Base-by-base conservation (phyloP, 495 filamentous ascomycete species). In the Tuber umbilicatum region DNA sequence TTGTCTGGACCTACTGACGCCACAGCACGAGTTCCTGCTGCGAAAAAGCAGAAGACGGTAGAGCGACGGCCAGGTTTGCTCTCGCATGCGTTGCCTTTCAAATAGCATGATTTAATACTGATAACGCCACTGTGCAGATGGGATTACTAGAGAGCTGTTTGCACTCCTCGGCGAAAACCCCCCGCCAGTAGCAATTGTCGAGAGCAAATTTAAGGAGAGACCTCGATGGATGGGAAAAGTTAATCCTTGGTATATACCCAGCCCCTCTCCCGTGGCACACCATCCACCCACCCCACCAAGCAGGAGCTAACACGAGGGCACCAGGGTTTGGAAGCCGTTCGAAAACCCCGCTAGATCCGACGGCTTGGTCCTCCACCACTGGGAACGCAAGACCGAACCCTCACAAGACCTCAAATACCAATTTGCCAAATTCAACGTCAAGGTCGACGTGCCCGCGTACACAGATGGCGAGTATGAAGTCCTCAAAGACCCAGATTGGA, bases 401-500 rank as follows among this genome's bases (percentile, higher is more conserved):
- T 42, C 78, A 45, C 73, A 75, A 10, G 81, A 84, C 69, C 75
- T 83, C 1, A 86, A 87, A 39, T 88, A 89, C 76, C 87, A 87
- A 40, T 93, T 90, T 82, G 86, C 89, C 38, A 97, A 95, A 80
- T 99, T 90, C 86, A 95, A 97, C 81, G 88, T 96, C 70, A 86
- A 90, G 67, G 88, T 92, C 35, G 85, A 89, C 2, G 85, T 91
- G 38, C 93, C 94, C 5, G 85, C 88, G 70, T 97, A 97, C 82
- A 91, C 88, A 60, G 91, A 95, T 68, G 93, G 92, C 68, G 91
- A 96, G 81, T 99, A 99, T 83, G 89, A 90, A 70, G 84, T 92
- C 78, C 82, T 99, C 64, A 87, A 88, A 78, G 90, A 85, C 79
- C 85, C 87, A 41, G 89, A 94, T 73, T 99, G 95, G 95, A 89